Base-by-base conservation (phyloP, 1,139 yeast species). In the Protomyces arabidopsidicola region DNA sequence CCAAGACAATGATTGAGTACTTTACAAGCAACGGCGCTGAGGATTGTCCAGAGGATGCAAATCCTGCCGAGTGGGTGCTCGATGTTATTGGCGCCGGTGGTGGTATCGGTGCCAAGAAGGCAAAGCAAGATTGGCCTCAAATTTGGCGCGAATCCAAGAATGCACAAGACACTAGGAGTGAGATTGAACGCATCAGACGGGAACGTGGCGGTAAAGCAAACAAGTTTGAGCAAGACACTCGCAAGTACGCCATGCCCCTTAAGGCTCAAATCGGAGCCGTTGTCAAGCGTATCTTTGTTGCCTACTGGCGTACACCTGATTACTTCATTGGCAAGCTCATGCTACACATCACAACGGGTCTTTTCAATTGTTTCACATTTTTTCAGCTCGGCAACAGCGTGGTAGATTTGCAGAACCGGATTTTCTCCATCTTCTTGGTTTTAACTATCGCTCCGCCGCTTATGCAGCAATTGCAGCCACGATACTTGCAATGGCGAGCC, bases 21-120 rank as follows among this genome's bases (percentile, higher is more conserved):
- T 88, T 88, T 72, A 93, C 87, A 71, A 73, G 75, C 24, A 75
- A 87, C 70, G 93, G 93, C 54, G 85, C 90, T 36, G 74, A 72
- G 20, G 82, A 82, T 56, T 85, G 88, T 75, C 90, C 90, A 9
- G 77, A 79, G 27, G 82, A 80, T 60, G 90, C 88, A 10, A 87
- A 87, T 70, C 93, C 91, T 8, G 91, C 91, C 3, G 93, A 87
- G 73, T 87, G 90, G 89, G 87, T 87, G 88, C 77, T 87, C 70
- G 86, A 84, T 68, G 88, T 85, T 65, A 86, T 86, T 72, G 90
- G 90, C 64, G 90, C 90, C 51, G 91, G 90, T 34, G 90, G 91
- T 4, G 61, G 61, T 14, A 50, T 57, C 4, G 61, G 61, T 50
- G 90, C 90, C 31, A 82, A 88, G 45, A 81, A 79, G 66, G 87